These are phyloP conservation scores for Vachellia pachyceras DNA, from an alignment of 306 rosid genomes.

Conservation along the genomic window DNA sequence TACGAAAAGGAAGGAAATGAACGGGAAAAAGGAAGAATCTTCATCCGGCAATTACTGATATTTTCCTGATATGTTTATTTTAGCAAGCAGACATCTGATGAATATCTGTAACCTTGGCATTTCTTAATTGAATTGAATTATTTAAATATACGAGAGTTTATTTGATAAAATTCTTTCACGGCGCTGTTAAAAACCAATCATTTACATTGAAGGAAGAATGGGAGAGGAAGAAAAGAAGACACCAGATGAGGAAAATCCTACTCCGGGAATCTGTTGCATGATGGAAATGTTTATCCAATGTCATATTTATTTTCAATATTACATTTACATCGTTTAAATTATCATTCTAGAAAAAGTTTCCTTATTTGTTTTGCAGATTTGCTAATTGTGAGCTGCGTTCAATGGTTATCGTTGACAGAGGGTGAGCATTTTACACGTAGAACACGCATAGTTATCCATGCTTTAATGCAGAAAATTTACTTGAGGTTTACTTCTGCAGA, in stretches of 20 bases:
- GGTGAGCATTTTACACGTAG: slow-evolving; percentile 55
- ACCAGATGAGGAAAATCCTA: neutral
- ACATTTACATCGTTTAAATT: slow-evolving; percentile 6
- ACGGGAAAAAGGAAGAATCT: neutral
- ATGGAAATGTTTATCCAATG: neutral
- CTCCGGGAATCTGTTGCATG: neutral
- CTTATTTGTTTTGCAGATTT: slow-evolving; percentile 62
- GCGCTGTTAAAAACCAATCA: neutral
- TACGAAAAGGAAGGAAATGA: neutral
- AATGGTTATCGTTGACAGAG: slow-evolving; percentile 68
- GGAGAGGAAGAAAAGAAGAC: no score
- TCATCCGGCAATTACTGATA: neutral
- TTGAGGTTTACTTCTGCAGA: slow-evolving; percentile 49
- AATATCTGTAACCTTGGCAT: neutral
- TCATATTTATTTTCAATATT: neutral
- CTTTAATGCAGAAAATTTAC: slow-evolving; percentile 19
- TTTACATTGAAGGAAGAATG: no score
- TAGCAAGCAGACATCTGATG: neutral
- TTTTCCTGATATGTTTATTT: neutral
- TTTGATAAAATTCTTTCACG: neutral
- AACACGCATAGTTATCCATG: neutral
- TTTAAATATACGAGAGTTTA: neutral
- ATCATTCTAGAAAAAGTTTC: neutral
- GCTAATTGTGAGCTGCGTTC: slow-evolving; percentile 93
- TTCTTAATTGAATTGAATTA: neutral